Conservation (phyloP, 495 filamentous ascomycete genomes). For the Rhypophila decipiens region DNA sequence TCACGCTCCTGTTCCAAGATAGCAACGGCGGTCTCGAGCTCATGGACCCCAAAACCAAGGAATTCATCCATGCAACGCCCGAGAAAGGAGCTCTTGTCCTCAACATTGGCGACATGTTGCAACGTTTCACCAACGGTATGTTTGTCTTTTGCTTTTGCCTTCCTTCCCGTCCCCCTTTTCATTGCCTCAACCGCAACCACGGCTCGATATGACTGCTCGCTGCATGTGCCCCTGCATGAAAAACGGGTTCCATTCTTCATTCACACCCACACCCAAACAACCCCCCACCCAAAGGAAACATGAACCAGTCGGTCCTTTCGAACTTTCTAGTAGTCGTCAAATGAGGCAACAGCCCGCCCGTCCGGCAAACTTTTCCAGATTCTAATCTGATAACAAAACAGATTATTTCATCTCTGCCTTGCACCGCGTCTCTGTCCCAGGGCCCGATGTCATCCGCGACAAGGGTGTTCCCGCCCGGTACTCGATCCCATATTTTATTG, state of each 20-base stretch:
- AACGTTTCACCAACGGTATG: constrained; percentile 52
- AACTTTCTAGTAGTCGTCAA: no score
- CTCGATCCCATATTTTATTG: constrained; percentile 57
- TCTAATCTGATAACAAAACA: no score
- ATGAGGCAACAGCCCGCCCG: no score
- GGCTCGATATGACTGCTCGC: no score
- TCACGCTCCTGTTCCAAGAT: constrained; percentile 47
- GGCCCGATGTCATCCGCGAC: constrained; percentile 28
- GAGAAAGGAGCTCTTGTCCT: constrained; percentile 47
- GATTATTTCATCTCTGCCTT: constrained; percentile 47
- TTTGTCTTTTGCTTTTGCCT: constrained; percentile 1
- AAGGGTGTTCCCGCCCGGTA: constrained; percentile 47
- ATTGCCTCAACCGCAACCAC: no score
- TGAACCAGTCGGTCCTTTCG: no score
- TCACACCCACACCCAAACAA: no score
- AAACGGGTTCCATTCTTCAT: no score
- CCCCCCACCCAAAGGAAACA: no score
- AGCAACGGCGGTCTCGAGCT: constrained; percentile 44
- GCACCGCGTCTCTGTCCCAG: constrained; percentile 46
- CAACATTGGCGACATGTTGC: constrained; percentile 53
- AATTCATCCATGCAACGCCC: constrained; percentile 44
- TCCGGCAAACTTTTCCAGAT: no score
- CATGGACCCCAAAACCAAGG: constrained; percentile 42
- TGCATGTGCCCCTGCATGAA: no score
- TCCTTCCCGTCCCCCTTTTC: constrained; percentile 3